These are phyloP conservation scores for Populus hybrid DNA, from an alignment of 441 rosid species.

Conservation along the genomic window DNA sequence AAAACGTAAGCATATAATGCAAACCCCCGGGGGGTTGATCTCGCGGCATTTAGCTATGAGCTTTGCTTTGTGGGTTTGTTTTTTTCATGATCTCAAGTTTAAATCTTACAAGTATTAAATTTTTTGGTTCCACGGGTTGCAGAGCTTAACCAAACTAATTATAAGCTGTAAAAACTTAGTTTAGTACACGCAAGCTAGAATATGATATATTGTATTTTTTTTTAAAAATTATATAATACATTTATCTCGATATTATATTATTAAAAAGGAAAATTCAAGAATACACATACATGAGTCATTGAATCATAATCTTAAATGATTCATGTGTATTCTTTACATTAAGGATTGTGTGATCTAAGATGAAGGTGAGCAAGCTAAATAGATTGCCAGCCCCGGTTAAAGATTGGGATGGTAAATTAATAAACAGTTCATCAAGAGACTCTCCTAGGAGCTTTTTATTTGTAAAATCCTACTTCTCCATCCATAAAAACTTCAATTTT, in stretches of 20 bases:
- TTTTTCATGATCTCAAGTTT: no score
- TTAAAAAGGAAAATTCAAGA: background rate
- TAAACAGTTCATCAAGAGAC: background rate
- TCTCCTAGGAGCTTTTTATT: background rate
- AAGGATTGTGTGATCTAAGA: background rate
- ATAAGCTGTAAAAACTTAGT: accelerated
- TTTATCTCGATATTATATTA: no score
- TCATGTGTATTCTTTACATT: background rate
- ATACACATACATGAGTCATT: background rate
- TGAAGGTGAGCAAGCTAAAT: background rate
- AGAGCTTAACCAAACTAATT: no score
- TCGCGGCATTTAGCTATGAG: no score
- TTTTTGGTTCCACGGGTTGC: accelerated
- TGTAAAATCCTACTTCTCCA: background rate
- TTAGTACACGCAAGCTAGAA: no score
- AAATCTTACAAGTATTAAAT: accelerated
- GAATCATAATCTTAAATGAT: background rate
- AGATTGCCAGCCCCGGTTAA: background rate
- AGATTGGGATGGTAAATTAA: background rate
- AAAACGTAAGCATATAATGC: no score
- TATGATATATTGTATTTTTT: no score
- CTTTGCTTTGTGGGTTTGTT: no score
- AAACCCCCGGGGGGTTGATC: no score
- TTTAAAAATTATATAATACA: background rate
- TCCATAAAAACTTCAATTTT: no score